Evolutionary conservation across 164 flowering plant genomes (phyloP), one percentile per base, ranked within the genome.

Genomic region (Hamamelis virginiana): DNA sequence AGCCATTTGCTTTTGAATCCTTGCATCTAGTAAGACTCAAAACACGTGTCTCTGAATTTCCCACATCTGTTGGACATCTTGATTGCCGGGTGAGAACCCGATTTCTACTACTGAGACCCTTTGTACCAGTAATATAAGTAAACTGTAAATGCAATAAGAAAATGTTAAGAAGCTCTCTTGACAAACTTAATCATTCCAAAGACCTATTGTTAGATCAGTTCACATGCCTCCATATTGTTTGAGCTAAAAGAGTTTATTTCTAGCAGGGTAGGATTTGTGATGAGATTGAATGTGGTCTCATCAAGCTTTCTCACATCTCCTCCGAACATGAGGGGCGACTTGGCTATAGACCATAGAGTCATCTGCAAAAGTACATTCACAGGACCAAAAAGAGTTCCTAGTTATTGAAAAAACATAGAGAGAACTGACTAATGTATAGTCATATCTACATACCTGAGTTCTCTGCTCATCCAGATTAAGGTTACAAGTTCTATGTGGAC

Each of bases 311-410:
- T 82, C 77, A 92, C 67, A 79, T 95, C 97, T 55, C 98, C 98
- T 74, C 98, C 98, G 74, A 87, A 92, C 89, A 95, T 91, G 67
- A 95, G 83, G 43, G 98, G 97, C 45, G 98, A 95, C 82, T 82
- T 92, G 59, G 90, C 88, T 80, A 95, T 89, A 56, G 97, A 78
- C 97, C 98, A 95, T 45, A 95, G 73, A 59, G 98, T 89, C 82
- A 95, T 84, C 98, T 94, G 86, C 41, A 22, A 48, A 76, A 21
- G 73, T 52, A 65, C 43, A 56, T 21, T 13, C 9, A 41, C 3
- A 47, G 28, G 22, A 23, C 27, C 16, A 53, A 43, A 13, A 60
- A 1, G 2, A 55, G 18, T 8, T 9, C 3, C 22, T 45, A 61
- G 27, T 25, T 19, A 38, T 5, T 12, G 12, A 8, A 59, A n/a